Evolutionary conservation across 2,329 filamentous ascomycete species (phyloP), one percentile per base, ranked within the genome.

Genomic region (Ophiosphaerella korrae): DNA sequence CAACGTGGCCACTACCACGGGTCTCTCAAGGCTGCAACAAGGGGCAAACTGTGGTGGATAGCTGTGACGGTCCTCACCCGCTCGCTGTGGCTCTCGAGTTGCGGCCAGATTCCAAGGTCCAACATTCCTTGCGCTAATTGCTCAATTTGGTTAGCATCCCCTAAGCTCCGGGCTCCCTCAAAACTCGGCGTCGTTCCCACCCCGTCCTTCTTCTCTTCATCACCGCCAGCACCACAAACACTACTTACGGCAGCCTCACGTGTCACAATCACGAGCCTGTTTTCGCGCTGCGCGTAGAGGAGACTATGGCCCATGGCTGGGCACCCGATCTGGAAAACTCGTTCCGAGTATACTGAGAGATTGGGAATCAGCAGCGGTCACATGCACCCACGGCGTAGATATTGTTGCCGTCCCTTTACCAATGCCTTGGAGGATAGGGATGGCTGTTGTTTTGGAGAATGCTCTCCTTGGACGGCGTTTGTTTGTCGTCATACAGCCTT

Each of bases 341-440:
- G 76, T 86, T 83, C 74, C 75, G 82, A 82, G 79, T 75, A 78
- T 80, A 75, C 75, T 80, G 84, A 87, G 77, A 81, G 80, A 75
- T 78, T 82, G 80, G 85, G 85, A 88, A 88, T 88, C 85, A 88
- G 85, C 83, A 81, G 84, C 79, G 85, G 85, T 85, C 79, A 88
- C 84, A 84, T 77, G n/a, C 39, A 36, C 18, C 14, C n/a, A 18
- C 34, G 34, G 8, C 26, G 3, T 29, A 29, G 26, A 29, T 6
- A 29, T 29, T 29, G 26, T 29, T 29, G 26, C 11, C 26, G 11
- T 29, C 11, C 11, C 34, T 5, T 36, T 36, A 36, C 14, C 34
- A 16, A n/a, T 36, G 34, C 34, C 11, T 29, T 11, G 26, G 7
- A 29, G 26, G 26, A 7, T 29, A 6, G 7, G 26, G 26, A 7